Percentiles rank a stretch among this genome's conserved stretches.
These are phyloP conservation scores for Globisporangium orthogonon DNA, from an alignment of 352 stramenopile species.

Conservation along the genomic window DNA sequence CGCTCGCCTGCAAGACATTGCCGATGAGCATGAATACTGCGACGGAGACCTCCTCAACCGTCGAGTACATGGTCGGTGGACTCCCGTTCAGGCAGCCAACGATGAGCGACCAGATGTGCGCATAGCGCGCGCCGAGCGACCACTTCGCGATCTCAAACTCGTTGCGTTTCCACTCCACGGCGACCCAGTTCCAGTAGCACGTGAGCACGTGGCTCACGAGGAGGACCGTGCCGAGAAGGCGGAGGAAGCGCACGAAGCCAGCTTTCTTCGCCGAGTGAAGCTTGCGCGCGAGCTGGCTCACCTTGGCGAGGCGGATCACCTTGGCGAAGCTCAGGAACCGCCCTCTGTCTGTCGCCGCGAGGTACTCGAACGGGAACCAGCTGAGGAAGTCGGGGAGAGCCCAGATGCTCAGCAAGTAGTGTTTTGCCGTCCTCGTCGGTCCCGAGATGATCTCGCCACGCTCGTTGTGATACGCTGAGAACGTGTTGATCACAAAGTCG, in stretches of 20 bases:
- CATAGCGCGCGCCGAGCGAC: constrained; percentile 31
- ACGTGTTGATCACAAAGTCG: constrained; percentile 48
- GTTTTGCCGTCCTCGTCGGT: constrained; percentile 22
- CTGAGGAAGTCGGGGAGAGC: constrained; percentile 57
- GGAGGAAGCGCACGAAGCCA: constrained; percentile 45
- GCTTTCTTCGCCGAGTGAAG: constrained; percentile 65
- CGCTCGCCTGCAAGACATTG: constrained; percentile 60
- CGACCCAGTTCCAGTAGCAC: constrained; percentile 63
- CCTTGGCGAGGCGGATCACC: constrained; percentile 61
- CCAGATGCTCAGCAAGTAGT: constrained; percentile 54
- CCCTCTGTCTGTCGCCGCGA: constrained; percentile 25
- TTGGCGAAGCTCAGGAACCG: constrained; percentile 58
- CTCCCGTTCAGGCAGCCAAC: constrained; percentile 61
- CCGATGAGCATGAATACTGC: constrained; percentile 67
- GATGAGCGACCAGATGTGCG: constrained; percentile 44
- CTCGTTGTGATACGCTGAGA: constrained; percentile 48
- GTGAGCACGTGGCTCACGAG: constrained; percentile 45
- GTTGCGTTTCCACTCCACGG: constrained; percentile 32
- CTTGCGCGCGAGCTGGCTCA: constrained; percentile 44
- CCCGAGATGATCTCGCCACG: constrained; percentile 48
- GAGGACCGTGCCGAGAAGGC: constrained; percentile 45
- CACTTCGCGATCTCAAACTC: constrained; percentile 17
- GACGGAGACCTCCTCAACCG: constrained; percentile 44
- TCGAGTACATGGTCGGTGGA: constrained; percentile 44
- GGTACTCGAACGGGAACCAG: constrained; percentile 58